Conservation (phyloP, 2,329 filamentous ascomycete genomes). For the Rhynchosporium agropyri region DNA sequence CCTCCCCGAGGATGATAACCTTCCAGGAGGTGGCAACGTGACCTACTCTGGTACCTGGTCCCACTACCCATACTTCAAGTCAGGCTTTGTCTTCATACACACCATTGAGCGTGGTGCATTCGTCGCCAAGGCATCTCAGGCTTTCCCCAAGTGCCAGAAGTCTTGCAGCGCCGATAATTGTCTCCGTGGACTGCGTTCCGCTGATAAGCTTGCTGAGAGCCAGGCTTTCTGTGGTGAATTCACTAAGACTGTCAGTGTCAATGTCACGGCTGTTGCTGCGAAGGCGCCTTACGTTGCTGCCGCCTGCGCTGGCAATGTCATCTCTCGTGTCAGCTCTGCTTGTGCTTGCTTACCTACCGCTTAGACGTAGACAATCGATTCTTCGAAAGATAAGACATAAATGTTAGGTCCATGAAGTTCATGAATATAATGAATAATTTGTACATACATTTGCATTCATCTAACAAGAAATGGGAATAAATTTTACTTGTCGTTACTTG, state of each 20-base stretch:
- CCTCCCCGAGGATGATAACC: slow-evolving; percentile 36
- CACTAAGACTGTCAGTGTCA: slow-evolving; percentile 25
- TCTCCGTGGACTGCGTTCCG: slow-evolving; percentile 42
- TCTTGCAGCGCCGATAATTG: slow-evolving; percentile 43
- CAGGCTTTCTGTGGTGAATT: slow-evolving; percentile 41
- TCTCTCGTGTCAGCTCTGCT: slow-evolving; percentile 23
- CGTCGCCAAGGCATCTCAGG: slow-evolving; percentile 25
- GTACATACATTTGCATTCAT: background rate
- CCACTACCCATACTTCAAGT: slow-evolving; percentile 46
- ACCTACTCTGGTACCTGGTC: slow-evolving; percentile 50
- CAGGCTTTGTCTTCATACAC: slow-evolving; percentile 43
- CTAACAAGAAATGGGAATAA: too few species aligned
- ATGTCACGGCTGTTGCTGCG: slow-evolving; percentile 12
- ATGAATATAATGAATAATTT: background rate
- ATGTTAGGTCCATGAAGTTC: background rate
- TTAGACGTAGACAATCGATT: background rate
- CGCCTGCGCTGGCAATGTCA: slow-evolving; percentile 27
- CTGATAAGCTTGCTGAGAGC: slow-evolving; percentile 41
- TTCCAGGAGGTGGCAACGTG: slow-evolving; percentile 41
- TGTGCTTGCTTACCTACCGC: slow-evolving; percentile 27
- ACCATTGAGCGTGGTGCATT: slow-evolving; percentile 48
- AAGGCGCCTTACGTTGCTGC: slow-evolving; percentile 13
- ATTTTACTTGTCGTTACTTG: too few species aligned
- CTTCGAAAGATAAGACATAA: too few species aligned
- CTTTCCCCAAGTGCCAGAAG: slow-evolving; percentile 19